A percentile compares a stretch with the other conserved stretches of the same genome.
phyloP scores from a whole-genome alignment of 805 yeast genomes.

The Kurtzmaniella cleridarum region DNA sequence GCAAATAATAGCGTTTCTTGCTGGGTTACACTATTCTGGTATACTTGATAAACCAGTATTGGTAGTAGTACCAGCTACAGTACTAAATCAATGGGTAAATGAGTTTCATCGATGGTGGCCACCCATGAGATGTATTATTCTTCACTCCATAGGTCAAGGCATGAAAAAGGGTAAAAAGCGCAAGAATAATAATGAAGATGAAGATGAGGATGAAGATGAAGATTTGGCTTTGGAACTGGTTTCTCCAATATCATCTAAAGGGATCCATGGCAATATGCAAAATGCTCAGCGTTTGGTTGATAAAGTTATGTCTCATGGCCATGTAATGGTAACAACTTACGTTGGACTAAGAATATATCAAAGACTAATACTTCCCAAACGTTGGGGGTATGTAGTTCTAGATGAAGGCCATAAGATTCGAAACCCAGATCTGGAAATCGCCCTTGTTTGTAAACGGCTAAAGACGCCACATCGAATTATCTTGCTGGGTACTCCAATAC shows the following conservation, averaged over 20 bases:
- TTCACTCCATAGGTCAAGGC: constrained; percentile 91
- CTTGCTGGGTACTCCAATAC: constrained; percentile 94
- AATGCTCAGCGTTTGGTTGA: constrained; percentile 48
- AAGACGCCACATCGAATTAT: constrained; percentile 83
- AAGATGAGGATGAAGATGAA: constrained; percentile 48
- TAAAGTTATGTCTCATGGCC: constrained; percentile 62
- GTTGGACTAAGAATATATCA: constrained; percentile 76
- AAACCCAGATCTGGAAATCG: constrained; percentile 87
- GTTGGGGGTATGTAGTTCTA: constrained; percentile 87
- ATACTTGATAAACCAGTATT: constrained; percentile 70
- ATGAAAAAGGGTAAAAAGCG: constrained; percentile 38
- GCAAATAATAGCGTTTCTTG: constrained; percentile 85
- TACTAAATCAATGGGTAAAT: constrained; percentile 93
- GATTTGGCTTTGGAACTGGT: constrained; percentile 42
- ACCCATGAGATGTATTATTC: constrained; percentile 74
- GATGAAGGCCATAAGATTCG: constrained; percentile 98
- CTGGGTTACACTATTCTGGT: constrained; percentile 83
- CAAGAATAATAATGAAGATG: constrained; percentile 19
- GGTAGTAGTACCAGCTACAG: constrained; percentile 95
- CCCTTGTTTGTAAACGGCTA: constrained; percentile 78
- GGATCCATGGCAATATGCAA: constrained; percentile 7
- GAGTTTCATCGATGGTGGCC: constrained; percentile 99
- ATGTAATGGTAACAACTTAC: constrained; percentile 85
- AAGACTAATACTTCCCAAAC: constrained; percentile 51
- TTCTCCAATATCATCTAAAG: constrained; percentile 13